phyloP scores from a whole-genome alignment of 345 rosid species.

The Euphorbia lathyris region DNA sequence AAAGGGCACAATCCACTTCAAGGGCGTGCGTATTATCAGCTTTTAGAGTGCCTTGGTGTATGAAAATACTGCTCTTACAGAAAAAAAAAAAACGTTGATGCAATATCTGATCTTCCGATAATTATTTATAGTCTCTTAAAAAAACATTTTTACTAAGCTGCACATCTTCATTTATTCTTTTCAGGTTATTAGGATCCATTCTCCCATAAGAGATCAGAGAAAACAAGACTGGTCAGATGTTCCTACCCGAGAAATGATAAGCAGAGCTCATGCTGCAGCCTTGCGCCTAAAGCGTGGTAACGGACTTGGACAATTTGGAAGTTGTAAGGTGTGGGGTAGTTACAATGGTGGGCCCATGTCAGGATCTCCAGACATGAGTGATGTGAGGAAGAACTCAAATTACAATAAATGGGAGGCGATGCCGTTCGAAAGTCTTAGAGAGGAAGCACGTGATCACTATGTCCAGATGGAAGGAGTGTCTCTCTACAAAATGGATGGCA shows the following conservation, averaged over 20 bases:
- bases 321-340: slow-evolving; percentile 89
- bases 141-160: neutral
- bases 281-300: slow-evolving; percentile 59
- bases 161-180: slow-evolving; percentile 2
- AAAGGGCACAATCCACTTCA: slow-evolving; percentile 99
- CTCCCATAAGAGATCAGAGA: slow-evolving; percentile 83
- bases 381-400: slow-evolving; percentile 60
- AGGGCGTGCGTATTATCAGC: slow-evolving; percentile 97
- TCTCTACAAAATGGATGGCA: slow-evolving; percentile 95
- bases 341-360: slow-evolving; percentile 55
- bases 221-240: slow-evolving; percentile 81
- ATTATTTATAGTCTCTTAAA: too few relatives aligned
- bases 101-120: neutral
- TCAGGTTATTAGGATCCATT: slow-evolving; percentile 92
- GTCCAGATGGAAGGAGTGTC: slow-evolving; percentile 71
- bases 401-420: slow-evolving; percentile 88
- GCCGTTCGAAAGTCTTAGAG: slow-evolving; percentile 75
- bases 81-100: neutral
- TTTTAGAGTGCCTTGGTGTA: slow-evolving; percentile 98
- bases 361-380: slow-evolving; percentile 84
- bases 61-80: slow-evolving; percentile 10
- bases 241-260: slow-evolving; percentile 74
- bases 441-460: slow-evolving; percentile 82
- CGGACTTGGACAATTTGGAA: slow-evolving; percentile 66
- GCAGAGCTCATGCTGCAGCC: slow-evolving; percentile 74